A percentile compares a stretch with the other conserved stretches of the same genome.
phyloP scores from a whole-genome alignment of 2,329 filamentous ascomycete genomes.

The Hyphodiscus sp. region DNA sequence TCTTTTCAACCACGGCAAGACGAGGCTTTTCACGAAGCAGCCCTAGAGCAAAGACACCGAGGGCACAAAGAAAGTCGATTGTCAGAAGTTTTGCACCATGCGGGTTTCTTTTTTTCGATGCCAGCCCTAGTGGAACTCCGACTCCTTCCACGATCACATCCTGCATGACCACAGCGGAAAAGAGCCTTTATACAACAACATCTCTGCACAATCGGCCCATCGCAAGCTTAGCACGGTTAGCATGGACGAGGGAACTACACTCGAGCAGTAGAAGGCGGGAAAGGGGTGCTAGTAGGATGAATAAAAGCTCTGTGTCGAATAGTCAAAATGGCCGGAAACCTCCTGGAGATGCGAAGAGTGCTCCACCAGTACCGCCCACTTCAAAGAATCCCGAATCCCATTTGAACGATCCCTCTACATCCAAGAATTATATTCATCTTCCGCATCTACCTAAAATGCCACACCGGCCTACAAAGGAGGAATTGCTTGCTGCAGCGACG shows the following conservation, averaged over 20 bases:
- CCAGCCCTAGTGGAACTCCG: conserved; percentile 31
- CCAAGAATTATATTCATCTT: conserved; percentile 49
- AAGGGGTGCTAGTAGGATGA: conserved; percentile 21
- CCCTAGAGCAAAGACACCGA: conserved; percentile 27
- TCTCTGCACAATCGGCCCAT: conserved; percentile 9
- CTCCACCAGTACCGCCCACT: conserved; percentile 11
- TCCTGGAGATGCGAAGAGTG: conserved; percentile 16
- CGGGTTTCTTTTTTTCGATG: conserved; percentile 45
- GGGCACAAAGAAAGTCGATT: conserved; percentile 31
- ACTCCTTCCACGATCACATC: conserved; percentile 27
- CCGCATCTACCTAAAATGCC: conserved; percentile 59
- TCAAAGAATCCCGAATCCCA: conserved; percentile 11
- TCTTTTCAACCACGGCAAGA: conserved; percentile 8
- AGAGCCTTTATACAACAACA: conserved; percentile 17
- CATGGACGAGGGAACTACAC: conserved; percentile 28
- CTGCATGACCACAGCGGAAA: conserved; percentile 19
- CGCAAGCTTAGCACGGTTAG: conserved; percentile 11
- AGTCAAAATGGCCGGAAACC: conserved; percentile 15
- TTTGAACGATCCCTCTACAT: conserved; percentile 18
- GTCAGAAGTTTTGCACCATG: conserved; percentile 49
- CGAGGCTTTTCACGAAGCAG: conserved; percentile 17
- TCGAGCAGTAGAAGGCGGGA: conserved; percentile 22
- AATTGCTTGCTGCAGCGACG: conserved; percentile 82
- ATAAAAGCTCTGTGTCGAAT: conserved; percentile 29
- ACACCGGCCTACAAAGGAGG: conserved; percentile 87